Conservation (phyloP, 805 yeast genomes). For the Zygoascus ofunaensis region DNA sequence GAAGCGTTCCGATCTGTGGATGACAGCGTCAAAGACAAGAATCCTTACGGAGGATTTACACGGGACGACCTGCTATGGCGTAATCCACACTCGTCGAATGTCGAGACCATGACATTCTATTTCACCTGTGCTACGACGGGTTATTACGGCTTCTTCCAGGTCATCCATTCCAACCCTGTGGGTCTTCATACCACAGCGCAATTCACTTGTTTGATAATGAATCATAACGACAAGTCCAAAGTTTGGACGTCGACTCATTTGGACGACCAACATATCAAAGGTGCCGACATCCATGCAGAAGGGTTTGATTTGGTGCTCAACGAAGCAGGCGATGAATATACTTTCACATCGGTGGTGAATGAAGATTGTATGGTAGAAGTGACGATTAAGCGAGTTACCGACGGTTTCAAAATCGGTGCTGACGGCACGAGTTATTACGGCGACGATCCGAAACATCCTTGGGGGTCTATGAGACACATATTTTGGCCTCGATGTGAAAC, state of each 20-base stretch:
- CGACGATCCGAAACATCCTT: slow-evolving; percentile 70
- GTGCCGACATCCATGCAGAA: slow-evolving; percentile 70
- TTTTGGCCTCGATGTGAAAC: slow-evolving; percentile 91
- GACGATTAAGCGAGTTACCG: slow-evolving; percentile 45
- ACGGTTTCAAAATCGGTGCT: slow-evolving; percentile 82
- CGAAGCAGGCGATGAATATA: slow-evolving; percentile 43
- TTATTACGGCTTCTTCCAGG: slow-evolving; percentile 80
- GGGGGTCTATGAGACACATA: slow-evolving; percentile 95
- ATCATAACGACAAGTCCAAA: slow-evolving; percentile 41
- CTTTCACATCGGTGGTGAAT: slow-evolving; percentile 44
- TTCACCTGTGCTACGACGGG: slow-evolving; percentile 53
- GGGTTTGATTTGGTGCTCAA: slow-evolving; percentile 50
- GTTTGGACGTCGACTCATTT: slow-evolving; percentile 91
- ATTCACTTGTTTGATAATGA: slow-evolving; percentile 77
- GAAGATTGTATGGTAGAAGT: slow-evolving; percentile 66
- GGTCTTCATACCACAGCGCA: slow-evolving; percentile 81
- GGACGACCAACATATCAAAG: slow-evolving; percentile 65
- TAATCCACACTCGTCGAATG: slow-evolving; percentile 72
- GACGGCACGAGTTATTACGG: slow-evolving; percentile 86
- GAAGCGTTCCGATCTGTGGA: slow-evolving; percentile 86
- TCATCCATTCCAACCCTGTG: slow-evolving; percentile 85
- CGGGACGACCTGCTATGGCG: slow-evolving; percentile 69
- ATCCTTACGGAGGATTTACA: slow-evolving; percentile 51
- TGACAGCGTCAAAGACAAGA: slow-evolving; percentile 41
- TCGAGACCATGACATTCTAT: slow-evolving; percentile 92